These are phyloP conservation scores for Prunus davidiana DNA, from an alignment of 306 rosid species.

Conservation along the genomic window DNA sequence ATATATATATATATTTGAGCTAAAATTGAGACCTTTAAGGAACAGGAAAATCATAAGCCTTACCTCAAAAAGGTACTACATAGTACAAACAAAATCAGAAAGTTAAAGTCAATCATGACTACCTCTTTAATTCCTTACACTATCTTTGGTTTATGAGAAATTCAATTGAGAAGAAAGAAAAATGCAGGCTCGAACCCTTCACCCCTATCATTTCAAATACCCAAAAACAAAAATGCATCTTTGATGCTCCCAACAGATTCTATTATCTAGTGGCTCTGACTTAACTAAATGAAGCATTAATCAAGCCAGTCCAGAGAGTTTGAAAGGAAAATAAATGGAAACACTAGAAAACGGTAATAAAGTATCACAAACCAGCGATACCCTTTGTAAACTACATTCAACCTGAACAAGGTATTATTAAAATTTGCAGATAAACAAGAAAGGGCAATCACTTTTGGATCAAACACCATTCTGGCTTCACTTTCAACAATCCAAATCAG, in stretches of 20 bases:
- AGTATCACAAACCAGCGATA: constrained; percentile 8
- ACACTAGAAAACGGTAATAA: neutral
- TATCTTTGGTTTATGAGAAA: neutral
- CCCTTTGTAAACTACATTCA: constrained; percentile 12
- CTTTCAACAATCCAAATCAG: constrained; percentile 16
- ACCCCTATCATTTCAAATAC: neutral
- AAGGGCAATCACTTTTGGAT: constrained; percentile 7
- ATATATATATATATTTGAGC: constrained; percentile 1
- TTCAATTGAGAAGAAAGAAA: neutral
- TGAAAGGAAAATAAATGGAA: neutral
- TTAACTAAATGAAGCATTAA: constrained; percentile 11
- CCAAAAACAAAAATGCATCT: neutral
- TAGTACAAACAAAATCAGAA: constrained; percentile 2
- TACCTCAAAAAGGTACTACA: constrained; percentile 1
- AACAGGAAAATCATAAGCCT: constrained; percentile 10
- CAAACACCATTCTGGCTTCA: constrained; percentile 19
- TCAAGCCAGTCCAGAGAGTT: constrained; percentile 16
- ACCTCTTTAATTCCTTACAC: neutral
- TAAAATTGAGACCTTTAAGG: constrained; percentile 14
- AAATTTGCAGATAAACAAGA: constrained; percentile 13
- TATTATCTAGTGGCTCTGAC: neutral
- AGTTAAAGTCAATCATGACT: neutral
- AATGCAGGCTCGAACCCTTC: constrained; percentile 1
- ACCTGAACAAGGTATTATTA: neutral
- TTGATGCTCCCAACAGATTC: neutral